These are phyloP conservation scores for Marvania coccoides DNA, from an alignment of 139 green algal genomes.

Conservation along the genomic window DNA sequence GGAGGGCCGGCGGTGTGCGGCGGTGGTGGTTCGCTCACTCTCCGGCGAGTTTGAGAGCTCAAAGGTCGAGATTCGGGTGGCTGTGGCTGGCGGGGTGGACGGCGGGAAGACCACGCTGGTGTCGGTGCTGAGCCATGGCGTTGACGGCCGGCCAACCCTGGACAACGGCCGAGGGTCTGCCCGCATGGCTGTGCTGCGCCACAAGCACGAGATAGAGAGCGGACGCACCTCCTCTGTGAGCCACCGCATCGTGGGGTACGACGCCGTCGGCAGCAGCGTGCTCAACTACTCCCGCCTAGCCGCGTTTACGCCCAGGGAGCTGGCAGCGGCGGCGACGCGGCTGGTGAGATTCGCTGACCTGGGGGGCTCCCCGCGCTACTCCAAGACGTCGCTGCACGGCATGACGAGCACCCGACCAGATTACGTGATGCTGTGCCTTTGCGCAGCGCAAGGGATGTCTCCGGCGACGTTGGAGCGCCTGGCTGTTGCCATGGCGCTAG, in stretches of 20 bases:
- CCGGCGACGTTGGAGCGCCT: slow-evolving; percentile 59
- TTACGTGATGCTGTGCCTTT: slow-evolving; percentile 69
- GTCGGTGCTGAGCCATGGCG: slow-evolving; percentile 66
- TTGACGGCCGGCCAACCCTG: slow-evolving; percentile 52
- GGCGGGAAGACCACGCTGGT: slow-evolving; percentile 76
- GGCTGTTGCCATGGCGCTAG: slow-evolving; percentile 62
- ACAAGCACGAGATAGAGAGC: slow-evolving; percentile 86
- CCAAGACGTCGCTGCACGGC: slow-evolving; percentile 77
- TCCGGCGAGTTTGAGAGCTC: not conserved
- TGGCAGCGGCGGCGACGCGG: slow-evolving; percentile 24
- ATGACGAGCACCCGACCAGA: slow-evolving; percentile 59
- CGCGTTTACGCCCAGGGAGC: slow-evolving; percentile 39
- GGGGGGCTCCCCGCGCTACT: slow-evolving; percentile 67
- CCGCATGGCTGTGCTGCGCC: slow-evolving; percentile 66
- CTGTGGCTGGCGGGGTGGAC: slow-evolving; percentile 62
- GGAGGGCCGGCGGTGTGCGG: slow-evolving; percentile 31
- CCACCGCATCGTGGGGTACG: slow-evolving; percentile 66
- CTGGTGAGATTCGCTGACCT: slow-evolving; percentile 72
- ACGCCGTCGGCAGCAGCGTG: slow-evolving; percentile 29
- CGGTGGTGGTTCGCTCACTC: slow-evolving; percentile 41
- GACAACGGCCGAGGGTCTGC: slow-evolving; percentile 68
- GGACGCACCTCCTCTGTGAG: slow-evolving; percentile 63
- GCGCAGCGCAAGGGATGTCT: slow-evolving; percentile 21
- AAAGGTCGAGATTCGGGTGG: slow-evolving; percentile 7
- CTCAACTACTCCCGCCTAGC: slow-evolving; percentile 60